Base-by-base conservation (phyloP, 768 basidiomycete genomes). In the Kwoniella mangroviensis region DNA sequence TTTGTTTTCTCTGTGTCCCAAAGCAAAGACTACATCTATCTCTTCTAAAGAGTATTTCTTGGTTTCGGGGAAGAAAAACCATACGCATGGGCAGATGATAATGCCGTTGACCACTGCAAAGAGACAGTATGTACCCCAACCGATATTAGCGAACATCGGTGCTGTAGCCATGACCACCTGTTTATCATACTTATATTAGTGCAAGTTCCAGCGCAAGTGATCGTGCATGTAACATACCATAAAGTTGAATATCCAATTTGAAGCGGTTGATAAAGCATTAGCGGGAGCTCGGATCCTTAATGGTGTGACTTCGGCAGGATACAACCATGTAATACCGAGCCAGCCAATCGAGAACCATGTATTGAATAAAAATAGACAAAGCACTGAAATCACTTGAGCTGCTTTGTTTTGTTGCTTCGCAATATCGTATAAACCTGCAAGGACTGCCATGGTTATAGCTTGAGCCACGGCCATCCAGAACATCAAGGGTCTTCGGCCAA, bases 341-440 rank as follows among this genome's bases (percentile, higher is more conserved):
- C 89, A 91, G 0, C 89, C 89, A 63, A 89, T 82, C 0, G 89
- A 89, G 76, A 91, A 91, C 83, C 89, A 88, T 17, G 88, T 88
- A 80, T 90, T 90, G 85, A 89, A 90, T n/a, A 89, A 86, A 78
- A 91, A 90, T 1, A 90, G 80, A 2, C 89, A 76, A 43, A 90
- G 84, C 0, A 87, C 84, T 28, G 88, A 88, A 17, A 86, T 84
- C 54, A 88, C 83, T 64, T 88, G 87, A 3, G 87, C 83, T 0
- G 84, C 86, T 11, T 81, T 79, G 41, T 85, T 87, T 61, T 86
- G 84, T 62, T 88, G 58, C 42, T 75, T 34, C 3, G 40, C 56
- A 45, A 34, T 68, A 63, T 86, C 86, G n/a, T 88, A 88, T 22
- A 88, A 83, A 24, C 89, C 83, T 0, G 88, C 88, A 13, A 89